Percentiles rank a stretch among this genome's conserved stretches.
phyloP scores from a whole-genome alignment of 2,329 filamentous ascomycete genomes.

The Talaromyces rugulosus region DNA sequence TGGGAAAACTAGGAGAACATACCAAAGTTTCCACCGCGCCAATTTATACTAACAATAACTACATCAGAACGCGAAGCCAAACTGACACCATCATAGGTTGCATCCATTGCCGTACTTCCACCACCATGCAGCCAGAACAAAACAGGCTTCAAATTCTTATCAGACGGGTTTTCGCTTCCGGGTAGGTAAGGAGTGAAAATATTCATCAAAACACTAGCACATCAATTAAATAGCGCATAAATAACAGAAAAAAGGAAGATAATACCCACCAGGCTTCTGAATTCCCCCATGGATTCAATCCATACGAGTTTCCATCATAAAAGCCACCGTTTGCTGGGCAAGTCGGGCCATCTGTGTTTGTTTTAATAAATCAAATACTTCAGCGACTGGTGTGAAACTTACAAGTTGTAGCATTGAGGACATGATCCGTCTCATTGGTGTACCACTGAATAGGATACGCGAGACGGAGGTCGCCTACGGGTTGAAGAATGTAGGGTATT shows the following conservation, averaged over 20 bases:
- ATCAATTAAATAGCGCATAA: no score
- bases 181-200: conserved; percentile 46
- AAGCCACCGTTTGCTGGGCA: conserved; percentile 26
- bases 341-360: conserved; percentile 18
- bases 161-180: conserved; percentile 28
- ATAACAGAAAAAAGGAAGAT: no score
- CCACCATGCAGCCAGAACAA: conserved; percentile 55
- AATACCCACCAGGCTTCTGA: conserved; percentile 22
- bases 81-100: conserved; percentile 49
- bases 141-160: conserved; percentile 42
- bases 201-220: conserved; percentile 38
- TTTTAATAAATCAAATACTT: conserved; percentile 16
- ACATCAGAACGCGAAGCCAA: conserved; percentile 57
- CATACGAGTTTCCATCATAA: conserved; percentile 4
- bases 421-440: not conserved
- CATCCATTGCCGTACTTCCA: conserved; percentile 42
- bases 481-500: conserved; percentile 30
- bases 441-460: conserved; percentile 4
- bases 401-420: conserved; percentile 1
- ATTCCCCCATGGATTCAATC: conserved; percentile 11
- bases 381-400: conserved; percentile 18
- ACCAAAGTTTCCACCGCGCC: conserved; percentile 56
- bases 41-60: conserved; percentile 58
- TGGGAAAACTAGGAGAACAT: conserved; percentile 40
- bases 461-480: conserved; percentile 26